Evolutionary conservation across 331 rosid genomes (phyloP).

Genomic region (Acacia concinna): DNA sequence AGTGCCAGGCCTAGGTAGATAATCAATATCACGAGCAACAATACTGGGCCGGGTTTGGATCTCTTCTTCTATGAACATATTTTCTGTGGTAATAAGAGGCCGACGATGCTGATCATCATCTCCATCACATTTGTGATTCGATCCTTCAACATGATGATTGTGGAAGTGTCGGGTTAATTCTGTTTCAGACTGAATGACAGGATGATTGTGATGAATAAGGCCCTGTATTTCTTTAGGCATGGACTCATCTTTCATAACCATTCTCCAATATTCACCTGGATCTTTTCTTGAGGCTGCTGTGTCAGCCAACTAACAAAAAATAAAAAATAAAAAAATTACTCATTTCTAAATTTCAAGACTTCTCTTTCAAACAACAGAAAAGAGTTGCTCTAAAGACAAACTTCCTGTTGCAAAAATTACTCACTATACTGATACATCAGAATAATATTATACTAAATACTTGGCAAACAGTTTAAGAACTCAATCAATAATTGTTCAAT

Average conservation of each 20-base stretch:
- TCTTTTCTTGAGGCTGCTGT: conserved; percentile 39
- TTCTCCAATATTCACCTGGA: conserved; percentile 31
- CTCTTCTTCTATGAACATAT: background rate
- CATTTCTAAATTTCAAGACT: background rate
- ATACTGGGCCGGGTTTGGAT: background rate
- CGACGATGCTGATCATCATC: background rate
- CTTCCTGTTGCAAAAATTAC: background rate
- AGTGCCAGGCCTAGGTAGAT: background rate
- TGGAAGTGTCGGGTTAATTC: background rate
- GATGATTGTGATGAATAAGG: conserved; percentile 13
- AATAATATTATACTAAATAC: background rate
- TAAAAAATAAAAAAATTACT: background rate
- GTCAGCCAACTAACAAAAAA: conserved; percentile 6
- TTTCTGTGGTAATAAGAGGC: background rate
- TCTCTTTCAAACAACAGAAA: background rate
- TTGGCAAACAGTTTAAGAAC: background rate
- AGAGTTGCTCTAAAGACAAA: background rate
- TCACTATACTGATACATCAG: background rate
- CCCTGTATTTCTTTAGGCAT: conserved; percentile 41
- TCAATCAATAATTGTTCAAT: background rate
- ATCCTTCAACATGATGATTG: background rate
- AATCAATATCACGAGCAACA: background rate
- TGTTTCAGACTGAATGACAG: background rate
- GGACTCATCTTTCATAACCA: conserved; percentile 38
- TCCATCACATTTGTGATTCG: background rate